These are phyloP conservation scores for Beauveria rudraprayagi DNA, from an alignment of 2,329 filamentous ascomycete species.

Conservation along the genomic window DNA sequence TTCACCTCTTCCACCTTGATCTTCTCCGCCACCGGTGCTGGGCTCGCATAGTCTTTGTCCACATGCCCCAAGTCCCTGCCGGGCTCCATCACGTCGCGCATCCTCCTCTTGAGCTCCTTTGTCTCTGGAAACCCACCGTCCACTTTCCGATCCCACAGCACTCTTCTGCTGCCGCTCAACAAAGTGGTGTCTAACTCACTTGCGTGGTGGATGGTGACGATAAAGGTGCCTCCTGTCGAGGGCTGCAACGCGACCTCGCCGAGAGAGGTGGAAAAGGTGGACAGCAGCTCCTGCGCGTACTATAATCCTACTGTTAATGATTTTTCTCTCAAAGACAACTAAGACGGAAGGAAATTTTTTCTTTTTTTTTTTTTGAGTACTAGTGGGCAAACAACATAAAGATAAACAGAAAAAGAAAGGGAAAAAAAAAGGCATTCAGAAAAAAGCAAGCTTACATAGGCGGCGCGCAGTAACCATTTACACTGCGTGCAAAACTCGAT, in stretches of 20 bases:
- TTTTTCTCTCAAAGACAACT: background rate
- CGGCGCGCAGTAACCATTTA: slow-evolving; percentile 81
- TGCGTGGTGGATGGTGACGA: slow-evolving; percentile 51
- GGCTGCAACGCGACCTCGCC: slow-evolving; percentile 86
- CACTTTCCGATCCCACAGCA: slow-evolving; percentile 80
- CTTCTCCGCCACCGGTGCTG: background rate
- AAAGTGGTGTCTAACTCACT: background rate
- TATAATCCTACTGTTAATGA: slow-evolving; percentile 27
- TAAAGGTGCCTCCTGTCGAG: slow-evolving; percentile 74
- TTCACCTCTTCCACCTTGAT: background rate
- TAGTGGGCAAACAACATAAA: background rate
- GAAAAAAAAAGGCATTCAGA: background rate
- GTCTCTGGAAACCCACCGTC: slow-evolving; percentile 92
- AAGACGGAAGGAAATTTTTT: background rate
- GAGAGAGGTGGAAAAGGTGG: slow-evolving; percentile 75
- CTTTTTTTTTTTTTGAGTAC: too few species aligned
- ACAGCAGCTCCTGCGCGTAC: slow-evolving; percentile 92
- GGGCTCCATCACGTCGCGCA: slow-evolving; percentile 77
- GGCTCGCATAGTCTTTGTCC: slow-evolving; percentile 42
- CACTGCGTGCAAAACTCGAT: slow-evolving; percentile 93
- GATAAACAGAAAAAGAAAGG: background rate
- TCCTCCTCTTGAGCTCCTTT: slow-evolving; percentile 78
- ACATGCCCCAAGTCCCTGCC: slow-evolving; percentile 73
- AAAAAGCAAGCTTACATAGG: slow-evolving; percentile 55
- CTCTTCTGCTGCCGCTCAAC: slow-evolving; percentile 26